Base-by-base conservation (phyloP, 306 rosid species). In the Parietaria judaica region DNA sequence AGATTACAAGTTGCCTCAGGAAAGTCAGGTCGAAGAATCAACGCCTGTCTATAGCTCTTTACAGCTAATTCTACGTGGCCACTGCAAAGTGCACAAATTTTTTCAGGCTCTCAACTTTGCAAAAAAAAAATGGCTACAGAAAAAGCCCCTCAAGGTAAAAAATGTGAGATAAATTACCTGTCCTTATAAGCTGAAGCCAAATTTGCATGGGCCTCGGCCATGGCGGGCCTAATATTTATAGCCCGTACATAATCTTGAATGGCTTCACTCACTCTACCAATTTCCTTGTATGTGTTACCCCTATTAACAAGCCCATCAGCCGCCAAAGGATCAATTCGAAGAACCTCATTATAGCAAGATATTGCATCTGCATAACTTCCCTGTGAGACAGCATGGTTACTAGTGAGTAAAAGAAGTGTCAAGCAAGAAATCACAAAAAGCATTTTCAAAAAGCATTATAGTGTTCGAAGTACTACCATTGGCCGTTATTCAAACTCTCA, bases 191-290 rank as follows among this genome's bases (percentile, higher is more conserved):
- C 97, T 63, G 99, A 94, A 56, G 99, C 99, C 84, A 94, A 73
- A 72, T 94, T 94, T 50, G 97, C 99, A 86, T 94, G 99, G 58
- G 99, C 99, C 78, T 94, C 99, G 14, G 99, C 99, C 97, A 88
- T 88, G 5, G 80, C 67, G 31, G 99, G 97, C 75, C 95, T 81
- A 65, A 84, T 81, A 75, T 76, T 57, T 64, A 94, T 86, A 44
- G 99, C 99, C 46, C 75, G 81, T 35, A 76, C 53, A 64, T 94
- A 94, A 74, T 94, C 99, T 64, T 84, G 95, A 77, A 94, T 89
- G 56, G 99, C 99, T 66, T 94, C 99, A 72, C 68, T 94, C 65
- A 94, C 97, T 73, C 99, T 81, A 39, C 97, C 99, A 59, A 88
- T 89, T 88, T 94, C 99, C 83, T 94, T 94, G 67, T 79, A 94